Base-by-base conservation (phyloP, 2,329 filamentous ascomycete species). In the Aureobasidium leucospermi region DNA sequence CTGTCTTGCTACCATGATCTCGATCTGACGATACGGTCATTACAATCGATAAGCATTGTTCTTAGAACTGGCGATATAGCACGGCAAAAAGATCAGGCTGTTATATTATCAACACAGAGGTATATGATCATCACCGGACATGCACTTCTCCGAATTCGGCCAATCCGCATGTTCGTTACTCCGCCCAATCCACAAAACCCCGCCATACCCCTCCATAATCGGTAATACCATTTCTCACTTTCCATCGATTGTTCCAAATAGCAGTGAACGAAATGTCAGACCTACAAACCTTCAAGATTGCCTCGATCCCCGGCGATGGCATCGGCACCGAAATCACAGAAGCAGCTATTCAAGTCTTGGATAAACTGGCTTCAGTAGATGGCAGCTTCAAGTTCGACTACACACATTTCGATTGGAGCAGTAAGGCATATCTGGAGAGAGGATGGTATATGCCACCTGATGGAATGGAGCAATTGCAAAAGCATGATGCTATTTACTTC, bases 261-360 rank as follows among this genome's bases (percentile, higher is more conserved):
- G 15, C 10, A 8, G 1, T 5, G 7, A 16, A 39, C 8, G 28
- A 8, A 8, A 59, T 59, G 57, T 59, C 57, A 15, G 39, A 19
- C 6, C n/a, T 23, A 0, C 61, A 60, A 39, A 59, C 56, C 9
- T 81, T 81, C 68, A 76, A 74, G 65, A 81, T 85, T 63, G 80
- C 83, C 60, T 80, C 82, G 28, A 84, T 87, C 62, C 80, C 84
- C 7, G 82, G 81, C 13, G 83, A 87, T 67, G 83, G 85, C 29
- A 86, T 87, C 53, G 84, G 85, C 31, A 76, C 41, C 23, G 84
- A 87, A 68, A 83, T 87, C n/a, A 78, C 86, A 34, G 74, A 78
- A 31, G 82, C 82, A 2, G 79, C 82, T 3, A 74, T 79, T 8
- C 67, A 76, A 64, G 76, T 77, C 16, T 66, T 81, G 15, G 70